Conservation (phyloP, 306 rosid genomes). For the Carpinus viminea region DNA sequence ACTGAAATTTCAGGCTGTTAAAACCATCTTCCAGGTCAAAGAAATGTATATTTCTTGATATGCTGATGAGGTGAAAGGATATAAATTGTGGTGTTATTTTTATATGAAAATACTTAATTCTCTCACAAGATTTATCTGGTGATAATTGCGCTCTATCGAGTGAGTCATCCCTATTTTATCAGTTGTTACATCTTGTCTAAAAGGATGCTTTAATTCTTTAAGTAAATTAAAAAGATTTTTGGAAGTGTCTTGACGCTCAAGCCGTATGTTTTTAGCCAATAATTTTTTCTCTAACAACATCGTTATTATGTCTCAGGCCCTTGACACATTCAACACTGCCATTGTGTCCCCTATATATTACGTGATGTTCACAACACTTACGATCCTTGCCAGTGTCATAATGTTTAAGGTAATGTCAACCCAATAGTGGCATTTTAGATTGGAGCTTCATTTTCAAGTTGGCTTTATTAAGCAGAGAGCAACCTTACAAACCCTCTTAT, state of each 20-base stretch:
- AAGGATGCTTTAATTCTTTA: constrained; percentile 12
- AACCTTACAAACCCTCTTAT: background rate
- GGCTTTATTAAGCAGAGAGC: background rate
- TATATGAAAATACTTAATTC: background rate
- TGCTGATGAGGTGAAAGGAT: too few relatives aligned
- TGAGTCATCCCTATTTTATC: background rate
- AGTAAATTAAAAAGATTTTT: background rate
- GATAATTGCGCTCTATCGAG: background rate
- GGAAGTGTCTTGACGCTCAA: background rate
- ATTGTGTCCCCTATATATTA: constrained; percentile 86
- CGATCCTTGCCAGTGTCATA: constrained; percentile 81
- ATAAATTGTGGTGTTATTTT: background rate
- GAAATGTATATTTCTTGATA: too few relatives aligned
- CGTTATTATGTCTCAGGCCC: constrained; percentile 62
- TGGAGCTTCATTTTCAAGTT: constrained; percentile 10
- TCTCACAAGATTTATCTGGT: background rate
- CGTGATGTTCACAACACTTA: constrained; percentile 79
- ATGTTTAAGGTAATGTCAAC: constrained; percentile 76
- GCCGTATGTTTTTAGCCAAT: background rate
- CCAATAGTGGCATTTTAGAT: constrained; percentile 2
- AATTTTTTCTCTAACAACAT: constrained; percentile 21
- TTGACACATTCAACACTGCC: constrained; percentile 90
- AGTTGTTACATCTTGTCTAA: background rate
- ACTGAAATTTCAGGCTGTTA: background rate
- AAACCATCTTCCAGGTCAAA: background rate